A percentile compares a stretch with the other conserved stretches of the same genome.
Evolutionary conservation across 345 rosid species (phyloP).

Genomic region (Bruguiera sexangula): DNA sequence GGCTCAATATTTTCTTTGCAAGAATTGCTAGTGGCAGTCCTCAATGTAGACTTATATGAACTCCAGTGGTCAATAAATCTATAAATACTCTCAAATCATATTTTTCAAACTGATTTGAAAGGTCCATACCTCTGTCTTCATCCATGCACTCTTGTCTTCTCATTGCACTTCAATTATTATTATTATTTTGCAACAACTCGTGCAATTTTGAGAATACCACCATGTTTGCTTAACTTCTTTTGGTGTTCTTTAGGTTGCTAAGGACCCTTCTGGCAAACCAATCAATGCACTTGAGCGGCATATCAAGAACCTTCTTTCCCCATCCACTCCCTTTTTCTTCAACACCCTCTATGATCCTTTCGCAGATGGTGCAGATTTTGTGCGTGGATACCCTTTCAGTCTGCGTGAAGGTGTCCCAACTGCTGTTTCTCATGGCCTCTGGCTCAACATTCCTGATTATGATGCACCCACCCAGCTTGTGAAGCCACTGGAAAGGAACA

Average conservation of each 20-base stretch:
- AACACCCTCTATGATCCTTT: slow-evolving; percentile 92
- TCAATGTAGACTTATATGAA: background rate
- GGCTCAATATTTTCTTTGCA: too few relatives aligned
- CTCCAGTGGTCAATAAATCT: background rate
- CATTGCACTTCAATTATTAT: background rate
- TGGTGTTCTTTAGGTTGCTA: slow-evolving; percentile 58
- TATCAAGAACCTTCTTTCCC: slow-evolving; percentile 77
- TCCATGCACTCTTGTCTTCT: background rate
- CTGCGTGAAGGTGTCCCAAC: slow-evolving; percentile 92
- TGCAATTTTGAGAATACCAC: background rate
- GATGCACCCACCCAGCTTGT: slow-evolving; percentile 99
- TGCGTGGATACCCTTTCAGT: slow-evolving; percentile 96
- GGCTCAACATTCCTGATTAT: slow-evolving; percentile 98
- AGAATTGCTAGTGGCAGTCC: too few relatives aligned
- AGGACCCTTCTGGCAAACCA: slow-evolving; percentile 78
- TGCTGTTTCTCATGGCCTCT: slow-evolving; percentile 95
- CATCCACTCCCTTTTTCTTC: slow-evolving; percentile 95
- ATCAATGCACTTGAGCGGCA: slow-evolving; percentile 93
- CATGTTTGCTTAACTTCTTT: background rate
- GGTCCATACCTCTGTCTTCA: background rate
- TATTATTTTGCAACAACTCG: too few relatives aligned
- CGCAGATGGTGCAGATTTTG: slow-evolving; percentile 88
- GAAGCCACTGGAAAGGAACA: slow-evolving; percentile 88
- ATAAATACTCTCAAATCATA: background rate
- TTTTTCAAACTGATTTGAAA: background rate